Evolutionary conservation across 768 basidiomycete genomes (phyloP).

Genomic region (Rhodosporidiobolus odoratus): DNA sequence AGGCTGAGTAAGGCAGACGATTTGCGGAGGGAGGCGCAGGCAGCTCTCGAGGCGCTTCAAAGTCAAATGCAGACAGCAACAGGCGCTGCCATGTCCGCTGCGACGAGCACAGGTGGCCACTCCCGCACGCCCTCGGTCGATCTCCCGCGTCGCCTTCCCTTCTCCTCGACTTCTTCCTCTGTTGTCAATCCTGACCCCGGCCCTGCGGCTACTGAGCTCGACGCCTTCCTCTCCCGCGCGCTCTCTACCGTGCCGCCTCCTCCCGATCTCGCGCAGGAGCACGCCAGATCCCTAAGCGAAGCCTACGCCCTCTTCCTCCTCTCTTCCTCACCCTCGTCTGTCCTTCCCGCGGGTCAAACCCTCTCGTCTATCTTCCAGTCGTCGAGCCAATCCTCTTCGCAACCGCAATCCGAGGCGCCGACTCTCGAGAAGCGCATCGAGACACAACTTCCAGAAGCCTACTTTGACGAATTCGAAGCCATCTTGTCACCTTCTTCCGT

Average conservation of each 20-base stretch:
- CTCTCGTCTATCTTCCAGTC: constrained; percentile 12
- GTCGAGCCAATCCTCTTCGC: neutral
- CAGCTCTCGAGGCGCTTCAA: neutral
- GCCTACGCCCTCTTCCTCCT: constrained; percentile 11
- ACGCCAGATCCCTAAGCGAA: neutral
- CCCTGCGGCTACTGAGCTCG: neutral
- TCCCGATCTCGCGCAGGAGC: neutral
- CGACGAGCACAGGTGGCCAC: too few relatives aligned
- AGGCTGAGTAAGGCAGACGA: neutral
- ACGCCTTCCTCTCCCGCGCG: constrained; percentile 10
- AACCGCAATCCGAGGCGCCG: neutral
- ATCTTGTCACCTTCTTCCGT: neutral
- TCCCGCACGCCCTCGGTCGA: neutral
- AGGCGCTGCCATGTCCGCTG: neutral
- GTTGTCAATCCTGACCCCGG: neutral
- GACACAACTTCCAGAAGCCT: neutral
- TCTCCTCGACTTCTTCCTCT: neutral
- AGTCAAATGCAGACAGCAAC: neutral
- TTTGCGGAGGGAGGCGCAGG: neutral
- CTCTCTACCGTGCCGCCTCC: neutral
- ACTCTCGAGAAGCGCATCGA: neutral
- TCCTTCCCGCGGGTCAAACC: constrained; percentile 14
- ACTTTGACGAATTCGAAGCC: constrained; percentile 1
- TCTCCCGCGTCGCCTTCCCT: neutral
- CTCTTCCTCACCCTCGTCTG: neutral